phyloP scores from a whole-genome alignment of 768 basidiomycete genomes.

The Russula abietina region DNA sequence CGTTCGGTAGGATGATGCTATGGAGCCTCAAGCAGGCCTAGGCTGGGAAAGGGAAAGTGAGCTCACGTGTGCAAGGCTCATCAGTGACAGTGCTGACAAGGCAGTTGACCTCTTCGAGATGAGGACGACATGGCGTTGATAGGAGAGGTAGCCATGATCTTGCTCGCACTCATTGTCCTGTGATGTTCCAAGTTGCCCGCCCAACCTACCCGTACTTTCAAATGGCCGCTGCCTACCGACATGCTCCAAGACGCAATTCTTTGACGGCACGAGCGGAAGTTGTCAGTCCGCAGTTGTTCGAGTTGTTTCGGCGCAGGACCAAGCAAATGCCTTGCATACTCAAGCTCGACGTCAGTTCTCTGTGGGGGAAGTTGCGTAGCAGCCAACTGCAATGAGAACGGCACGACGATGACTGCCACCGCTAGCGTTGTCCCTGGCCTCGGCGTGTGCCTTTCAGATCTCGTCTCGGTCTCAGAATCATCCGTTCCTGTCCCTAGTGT shows the following conservation, averaged over 20 bases:
- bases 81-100: no score
- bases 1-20: no score
- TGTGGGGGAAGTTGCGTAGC: slow-evolving; percentile 57
- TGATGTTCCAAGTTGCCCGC: slow-evolving; percentile 59
- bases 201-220: slow-evolving; percentile 62
- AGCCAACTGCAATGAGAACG: slow-evolving; percentile 51
- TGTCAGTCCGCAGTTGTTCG: slow-evolving; percentile 68
- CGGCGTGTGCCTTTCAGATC: slow-evolving; percentile 73
- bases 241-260: slow-evolving; percentile 66
- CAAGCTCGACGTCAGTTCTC: slow-evolving; percentile 56
- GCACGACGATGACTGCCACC: no score
- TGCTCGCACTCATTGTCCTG: no score
- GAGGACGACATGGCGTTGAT: no score
- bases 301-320: slow-evolving; percentile 69
- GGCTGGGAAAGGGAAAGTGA: no score
- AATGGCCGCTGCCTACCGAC: slow-evolving; percentile 75
- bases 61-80: no score
- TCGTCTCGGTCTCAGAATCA: no score
- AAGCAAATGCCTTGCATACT: slow-evolving; percentile 67
- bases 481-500: no score
- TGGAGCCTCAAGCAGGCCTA: no score
- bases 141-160: no score
- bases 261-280: slow-evolving; percentile 54
- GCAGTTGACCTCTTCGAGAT: no score
- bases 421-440: slow-evolving; percentile 53